These are phyloP conservation scores for Xylaria telfairii DNA, from an alignment of 495 filamentous ascomycete genomes.

Conservation along the genomic window DNA sequence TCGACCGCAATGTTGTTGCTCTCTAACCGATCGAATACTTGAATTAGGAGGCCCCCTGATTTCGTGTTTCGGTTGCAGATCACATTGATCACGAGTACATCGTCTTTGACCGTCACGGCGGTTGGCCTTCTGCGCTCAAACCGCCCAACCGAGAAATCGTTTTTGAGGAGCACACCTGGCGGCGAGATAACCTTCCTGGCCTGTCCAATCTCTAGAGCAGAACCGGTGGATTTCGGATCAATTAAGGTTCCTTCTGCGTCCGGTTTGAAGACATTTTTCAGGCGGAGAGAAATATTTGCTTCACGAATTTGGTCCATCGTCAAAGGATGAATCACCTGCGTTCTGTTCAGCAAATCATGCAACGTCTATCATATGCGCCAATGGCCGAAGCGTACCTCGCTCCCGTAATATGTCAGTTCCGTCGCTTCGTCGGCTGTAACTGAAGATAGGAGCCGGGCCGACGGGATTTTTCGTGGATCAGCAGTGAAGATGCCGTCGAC, in stretches of 20 bases:
- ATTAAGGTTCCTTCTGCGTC: constrained; percentile 45
- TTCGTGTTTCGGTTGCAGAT: constrained; percentile 46
- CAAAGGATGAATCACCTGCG: constrained; percentile 49
- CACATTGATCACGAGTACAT: constrained; percentile 47
- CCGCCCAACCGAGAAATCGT: constrained; percentile 44
- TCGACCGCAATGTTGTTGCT: constrained; percentile 43
- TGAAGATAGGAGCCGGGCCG: constrained; percentile 53
- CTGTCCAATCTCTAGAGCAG: constrained; percentile 16
- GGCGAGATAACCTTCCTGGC: constrained; percentile 22
- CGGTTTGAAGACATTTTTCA: constrained; percentile 53
- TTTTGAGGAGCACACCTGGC: constrained; percentile 44
- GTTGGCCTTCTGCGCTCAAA: constrained; percentile 45
- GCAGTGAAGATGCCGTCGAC: constrained; percentile 65
- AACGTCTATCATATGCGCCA: not conserved
- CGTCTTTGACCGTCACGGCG: constrained; percentile 48
- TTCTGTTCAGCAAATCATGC: constrained; percentile 23
- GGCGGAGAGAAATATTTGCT: constrained; percentile 45
- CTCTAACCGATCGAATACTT: constrained; percentile 45
- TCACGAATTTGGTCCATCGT: constrained; percentile 51
- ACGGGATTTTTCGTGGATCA: constrained; percentile 60
- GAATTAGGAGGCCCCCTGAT: constrained; percentile 45
- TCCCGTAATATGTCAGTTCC: constrained; percentile 62
- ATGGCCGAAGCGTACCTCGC: constrained; percentile 40
- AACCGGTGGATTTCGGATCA: constrained; percentile 33
- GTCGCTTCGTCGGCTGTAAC: constrained; percentile 60